A percentile compares a stretch with the other conserved stretches of the same genome.
Evolutionary conservation across 495 filamentous ascomycete species (phyloP).

Genomic region (Bacidia rubella): DNA sequence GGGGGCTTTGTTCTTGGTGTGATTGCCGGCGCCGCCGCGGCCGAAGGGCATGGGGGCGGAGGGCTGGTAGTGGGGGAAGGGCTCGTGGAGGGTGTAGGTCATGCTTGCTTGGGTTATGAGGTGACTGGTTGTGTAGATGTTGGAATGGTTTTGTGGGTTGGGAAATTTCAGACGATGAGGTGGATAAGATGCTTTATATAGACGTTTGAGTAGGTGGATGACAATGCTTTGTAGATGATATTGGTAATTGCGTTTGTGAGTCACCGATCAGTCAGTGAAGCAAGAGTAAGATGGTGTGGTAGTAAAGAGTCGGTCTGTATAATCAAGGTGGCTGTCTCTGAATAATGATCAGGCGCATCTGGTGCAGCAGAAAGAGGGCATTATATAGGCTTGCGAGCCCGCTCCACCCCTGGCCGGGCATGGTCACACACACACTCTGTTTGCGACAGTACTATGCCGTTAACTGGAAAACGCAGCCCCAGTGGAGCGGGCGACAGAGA

Average conservation of each 20-base stretch:
- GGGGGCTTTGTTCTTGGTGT: conserved; percentile 25
- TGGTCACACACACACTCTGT: background rate
- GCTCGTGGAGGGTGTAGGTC: conserved; percentile 52
- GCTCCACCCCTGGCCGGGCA: background rate
- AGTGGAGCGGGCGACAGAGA: background rate
- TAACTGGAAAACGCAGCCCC: conserved; percentile 15
- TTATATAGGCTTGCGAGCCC: conserved; percentile 15
- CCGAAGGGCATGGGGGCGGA: conserved; percentile 54
- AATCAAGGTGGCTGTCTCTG: background rate
- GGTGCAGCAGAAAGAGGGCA: background rate
- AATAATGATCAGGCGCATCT: background rate
- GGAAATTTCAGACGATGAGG: too few relatives aligned
- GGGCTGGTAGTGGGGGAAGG: conserved; percentile 56
- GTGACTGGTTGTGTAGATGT: conserved; percentile 16
- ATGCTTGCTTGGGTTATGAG: conserved; percentile 4
- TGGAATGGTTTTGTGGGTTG: conserved; percentile 12
- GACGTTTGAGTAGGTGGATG: too few relatives aligned
- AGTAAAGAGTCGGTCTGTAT: background rate
- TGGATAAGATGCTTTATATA: too few relatives aligned
- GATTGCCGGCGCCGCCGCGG: conserved; percentile 79
- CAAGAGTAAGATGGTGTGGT: too few relatives aligned
- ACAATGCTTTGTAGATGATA: too few relatives aligned
- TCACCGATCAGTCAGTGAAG: background rate
- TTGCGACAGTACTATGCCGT: conserved; percentile 11
- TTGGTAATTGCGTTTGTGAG: background rate